A percentile compares a stretch with the other conserved stretches of the same genome.
Conservation (phyloP, 768 basidiomycete genomes). For the Rhodotorula taiwanensis region DNA sequence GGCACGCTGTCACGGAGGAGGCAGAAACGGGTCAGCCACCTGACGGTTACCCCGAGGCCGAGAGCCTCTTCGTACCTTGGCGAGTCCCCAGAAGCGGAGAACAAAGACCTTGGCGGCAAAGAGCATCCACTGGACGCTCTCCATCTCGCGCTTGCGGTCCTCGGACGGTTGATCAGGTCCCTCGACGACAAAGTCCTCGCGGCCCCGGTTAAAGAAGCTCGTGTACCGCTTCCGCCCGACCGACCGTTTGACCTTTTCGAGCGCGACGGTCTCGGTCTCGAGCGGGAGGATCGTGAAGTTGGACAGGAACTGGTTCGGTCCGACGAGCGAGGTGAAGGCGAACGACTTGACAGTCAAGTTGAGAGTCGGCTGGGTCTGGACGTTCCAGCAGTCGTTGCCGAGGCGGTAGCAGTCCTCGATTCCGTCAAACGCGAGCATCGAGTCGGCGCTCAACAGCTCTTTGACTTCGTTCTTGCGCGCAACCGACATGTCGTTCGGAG, state of each 20-base stretch:
- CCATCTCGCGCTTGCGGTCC: conserved; percentile 64
- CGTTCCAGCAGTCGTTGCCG: conserved; percentile 19
- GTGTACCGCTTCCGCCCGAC: conserved; percentile 21
- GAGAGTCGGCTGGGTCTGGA: conserved; percentile 23
- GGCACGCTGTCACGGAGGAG: conserved; percentile 69
- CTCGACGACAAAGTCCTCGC: conserved; percentile 39
- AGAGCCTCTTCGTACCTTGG: conserved; percentile 54
- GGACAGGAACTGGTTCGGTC: conserved; percentile 17
- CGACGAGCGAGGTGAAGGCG: conserved; percentile 28
- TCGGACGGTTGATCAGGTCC: conserved; percentile 49
- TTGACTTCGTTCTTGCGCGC: conserved; percentile 22
- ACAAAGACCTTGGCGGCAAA: conserved; percentile 73
- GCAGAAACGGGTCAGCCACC: not conserved
- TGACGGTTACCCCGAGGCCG: too few relatives aligned
- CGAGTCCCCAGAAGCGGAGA: conserved; percentile 74
- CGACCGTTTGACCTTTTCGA: conserved; percentile 21
- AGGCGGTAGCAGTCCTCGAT: conserved; percentile 30
- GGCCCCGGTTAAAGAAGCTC: conserved; percentile 32
- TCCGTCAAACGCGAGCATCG: conserved; percentile 19
- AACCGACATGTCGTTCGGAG: conserved; percentile 15
- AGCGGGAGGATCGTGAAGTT: conserved; percentile 18
- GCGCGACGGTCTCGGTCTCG: conserved; percentile 27
- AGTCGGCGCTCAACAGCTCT: conserved; percentile 19
- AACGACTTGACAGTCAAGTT: conserved; percentile 32
- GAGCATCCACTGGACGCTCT: conserved; percentile 77